A percentile compares a stretch with the other conserved stretches of the same genome.
phyloP scores from a whole-genome alignment of 148 eudicot genomes.

The Vaccinium myrtillus region DNA sequence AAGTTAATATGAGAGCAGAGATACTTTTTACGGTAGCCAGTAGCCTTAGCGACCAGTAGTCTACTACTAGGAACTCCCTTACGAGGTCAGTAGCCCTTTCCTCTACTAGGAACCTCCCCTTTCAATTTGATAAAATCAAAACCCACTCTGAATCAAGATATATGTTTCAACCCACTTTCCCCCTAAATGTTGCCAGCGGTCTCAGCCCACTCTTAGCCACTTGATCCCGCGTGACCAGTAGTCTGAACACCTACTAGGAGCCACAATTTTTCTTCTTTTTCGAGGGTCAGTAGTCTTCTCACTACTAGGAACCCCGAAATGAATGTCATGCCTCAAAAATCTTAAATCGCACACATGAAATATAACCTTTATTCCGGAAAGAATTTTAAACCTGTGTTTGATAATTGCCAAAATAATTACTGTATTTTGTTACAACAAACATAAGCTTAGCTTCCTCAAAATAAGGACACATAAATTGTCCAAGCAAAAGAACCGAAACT shows the following conservation, averaged over 20 bases:
- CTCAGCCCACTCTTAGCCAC: not conserved
- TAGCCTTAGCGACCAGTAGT: conserved; percentile 1
- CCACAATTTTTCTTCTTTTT: not conserved
- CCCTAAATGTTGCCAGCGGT: not conserved
- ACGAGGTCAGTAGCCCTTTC: not conserved
- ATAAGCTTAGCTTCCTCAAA: not conserved
- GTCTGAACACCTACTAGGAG: not conserved
- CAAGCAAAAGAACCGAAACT: not conserved
- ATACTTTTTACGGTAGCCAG: not conserved
- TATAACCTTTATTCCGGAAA: not conserved
- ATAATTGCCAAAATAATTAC: not conserved
- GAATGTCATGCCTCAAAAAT: not conserved
- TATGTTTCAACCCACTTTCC: not conserved
- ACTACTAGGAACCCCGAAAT: not conserved
- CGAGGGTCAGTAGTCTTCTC: not conserved
- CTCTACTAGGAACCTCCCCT: not conserved
- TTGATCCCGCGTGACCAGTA: not conserved
- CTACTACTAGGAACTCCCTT: conserved; percentile 2
- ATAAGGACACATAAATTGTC: not conserved
- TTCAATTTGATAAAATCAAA: not conserved
- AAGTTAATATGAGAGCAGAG: not conserved
- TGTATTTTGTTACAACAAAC: not conserved
- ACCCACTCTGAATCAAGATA: not conserved
- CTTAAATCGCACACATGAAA: not conserved
- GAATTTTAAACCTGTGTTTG: not conserved